Conservation (phyloP, 805 yeast genomes). For the Pichia cephalocereana region DNA sequence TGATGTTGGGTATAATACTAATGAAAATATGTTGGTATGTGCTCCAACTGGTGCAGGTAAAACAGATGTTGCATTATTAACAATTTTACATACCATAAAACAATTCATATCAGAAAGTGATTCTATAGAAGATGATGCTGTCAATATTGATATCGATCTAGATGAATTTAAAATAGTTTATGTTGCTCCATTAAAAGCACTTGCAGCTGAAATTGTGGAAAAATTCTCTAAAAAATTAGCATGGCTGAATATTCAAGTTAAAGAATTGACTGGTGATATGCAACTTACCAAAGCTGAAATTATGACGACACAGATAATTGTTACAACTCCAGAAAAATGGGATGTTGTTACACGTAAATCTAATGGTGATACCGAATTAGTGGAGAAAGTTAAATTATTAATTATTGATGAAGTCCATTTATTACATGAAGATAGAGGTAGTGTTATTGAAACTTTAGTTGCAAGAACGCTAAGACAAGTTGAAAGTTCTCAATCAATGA, state of each 20-base stretch:
- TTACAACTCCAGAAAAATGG: constrained; percentile 96
- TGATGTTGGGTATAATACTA: constrained; percentile 87
- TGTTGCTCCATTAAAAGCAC: constrained; percentile 88
- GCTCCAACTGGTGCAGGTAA: constrained; percentile 99
- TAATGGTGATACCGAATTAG: constrained; percentile 78
- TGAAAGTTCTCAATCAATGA: constrained; percentile 88
- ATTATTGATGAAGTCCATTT: constrained; percentile 96
- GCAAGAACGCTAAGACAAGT: constrained; percentile 93
- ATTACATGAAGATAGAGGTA: constrained; percentile 95
- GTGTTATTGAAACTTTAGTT: constrained; percentile 90
- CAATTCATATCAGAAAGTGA: constrained; percentile 52
- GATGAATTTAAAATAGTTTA: constrained; percentile 86
- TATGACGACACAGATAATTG: constrained; percentile 73
- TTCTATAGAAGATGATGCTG: constrained; percentile 32
- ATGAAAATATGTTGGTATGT: constrained; percentile 92
- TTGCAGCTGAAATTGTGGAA: constrained; percentile 95
- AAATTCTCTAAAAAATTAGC: constrained; percentile 68
- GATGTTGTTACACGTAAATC: constrained; percentile 95
- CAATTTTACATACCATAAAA: constrained; percentile 70
- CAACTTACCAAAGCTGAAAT: constrained; percentile 78
- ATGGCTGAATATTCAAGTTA: constrained; percentile 80
- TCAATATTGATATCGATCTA: constrained; percentile 58
- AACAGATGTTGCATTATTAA: constrained; percentile 81
- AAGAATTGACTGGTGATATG: constrained; percentile 95
- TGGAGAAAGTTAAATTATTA: constrained; percentile 72